Conservation (phyloP, 139 green algal genomes). For the Helicosporidium sp. region DNA sequence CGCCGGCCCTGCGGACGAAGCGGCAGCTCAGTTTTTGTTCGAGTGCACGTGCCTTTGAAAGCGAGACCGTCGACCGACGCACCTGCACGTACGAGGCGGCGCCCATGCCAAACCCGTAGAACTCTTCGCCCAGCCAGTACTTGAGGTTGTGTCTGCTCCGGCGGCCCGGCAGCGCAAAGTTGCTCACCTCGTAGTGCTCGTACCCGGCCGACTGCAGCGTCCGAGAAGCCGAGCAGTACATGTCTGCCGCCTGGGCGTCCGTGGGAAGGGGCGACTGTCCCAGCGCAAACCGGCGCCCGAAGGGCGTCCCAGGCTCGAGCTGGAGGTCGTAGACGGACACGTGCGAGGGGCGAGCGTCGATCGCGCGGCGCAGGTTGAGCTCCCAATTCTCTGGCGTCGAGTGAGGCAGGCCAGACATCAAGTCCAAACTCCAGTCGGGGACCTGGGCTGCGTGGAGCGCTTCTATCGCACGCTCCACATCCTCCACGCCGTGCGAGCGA, state of each 20-base stretch:
- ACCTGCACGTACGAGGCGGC: conserved; percentile 53
- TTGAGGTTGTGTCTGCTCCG: conserved; percentile 70
- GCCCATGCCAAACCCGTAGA: conserved; percentile 76
- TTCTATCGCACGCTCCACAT: conserved; percentile 47
- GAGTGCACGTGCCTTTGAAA: no score
- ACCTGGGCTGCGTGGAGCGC: conserved; percentile 31
- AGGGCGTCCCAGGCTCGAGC: conserved; percentile 79
- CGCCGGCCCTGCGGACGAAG: background rate
- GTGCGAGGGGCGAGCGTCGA: conserved; percentile 48
- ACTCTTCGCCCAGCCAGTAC: conserved; percentile 64
- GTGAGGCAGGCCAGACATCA: conserved; percentile 69
- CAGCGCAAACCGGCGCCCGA: conserved; percentile 50
- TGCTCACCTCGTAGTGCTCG: conserved; percentile 90
- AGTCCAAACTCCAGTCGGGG: conserved; percentile 72
- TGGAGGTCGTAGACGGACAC: conserved; percentile 92
- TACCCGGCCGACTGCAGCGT: no score
- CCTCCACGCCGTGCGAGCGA: conserved; percentile 37
- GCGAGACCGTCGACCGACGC: background rate
- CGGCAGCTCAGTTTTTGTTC: no score
- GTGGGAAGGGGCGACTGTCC: conserved; percentile 36
- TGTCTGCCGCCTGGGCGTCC: conserved; percentile 43
- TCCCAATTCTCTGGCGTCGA: conserved; percentile 43
- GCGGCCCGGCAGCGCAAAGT: conserved; percentile 59
- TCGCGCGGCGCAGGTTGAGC: conserved; percentile 32
- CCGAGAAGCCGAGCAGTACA: conserved; percentile 64